Evolutionary conservation across 306 rosid genomes (phyloP).

Genomic region (Vicia villosa): DNA sequence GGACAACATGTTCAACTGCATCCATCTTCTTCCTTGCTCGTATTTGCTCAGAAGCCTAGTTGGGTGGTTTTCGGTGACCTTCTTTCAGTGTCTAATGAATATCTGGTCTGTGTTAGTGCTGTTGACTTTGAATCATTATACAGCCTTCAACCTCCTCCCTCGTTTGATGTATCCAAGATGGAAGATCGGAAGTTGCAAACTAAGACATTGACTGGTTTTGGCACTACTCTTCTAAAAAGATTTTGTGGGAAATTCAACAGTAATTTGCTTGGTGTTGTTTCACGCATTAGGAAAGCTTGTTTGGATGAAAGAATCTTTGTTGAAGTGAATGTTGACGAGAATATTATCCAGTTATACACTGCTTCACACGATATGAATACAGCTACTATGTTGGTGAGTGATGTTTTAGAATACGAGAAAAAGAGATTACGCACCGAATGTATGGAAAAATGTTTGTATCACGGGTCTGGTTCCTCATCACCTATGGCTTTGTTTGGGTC

Average conservation of each 20-base stretch:
- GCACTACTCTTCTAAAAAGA: constrained; percentile 66
- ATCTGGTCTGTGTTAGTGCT: constrained; percentile 78
- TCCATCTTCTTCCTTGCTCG: constrained; percentile 85
- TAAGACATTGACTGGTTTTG: constrained; percentile 66
- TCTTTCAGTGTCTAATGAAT: constrained; percentile 65
- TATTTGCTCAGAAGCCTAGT: constrained; percentile 78
- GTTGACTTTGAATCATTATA: constrained; percentile 59
- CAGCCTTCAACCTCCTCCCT: constrained; percentile 61
- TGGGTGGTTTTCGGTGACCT: constrained; percentile 94
- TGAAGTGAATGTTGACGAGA: constrained; percentile 64
- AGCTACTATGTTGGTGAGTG: constrained; percentile 46
- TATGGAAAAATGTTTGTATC: constrained; percentile 72
- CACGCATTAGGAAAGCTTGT: constrained; percentile 56
- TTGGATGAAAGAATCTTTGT: constrained; percentile 64
- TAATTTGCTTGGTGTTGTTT: constrained; percentile 55
- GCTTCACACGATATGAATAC: constrained; percentile 57
- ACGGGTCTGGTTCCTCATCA: constrained; percentile 61
- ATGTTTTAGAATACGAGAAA: constrained; percentile 59
- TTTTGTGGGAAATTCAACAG: constrained; percentile 79
- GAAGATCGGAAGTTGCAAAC: constrained; percentile 57
- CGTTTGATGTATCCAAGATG: constrained; percentile 65
- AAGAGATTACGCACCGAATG: constrained; percentile 70
- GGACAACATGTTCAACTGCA: constrained; percentile 80
- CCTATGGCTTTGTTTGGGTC: constrained; percentile 86
- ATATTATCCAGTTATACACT: constrained; percentile 65